Percentiles rank a stretch among this genome's conserved stretches.
These are phyloP conservation scores for Pinus taeda DNA, from an alignment of 75 land plant species.

Conservation along the genomic window DNA sequence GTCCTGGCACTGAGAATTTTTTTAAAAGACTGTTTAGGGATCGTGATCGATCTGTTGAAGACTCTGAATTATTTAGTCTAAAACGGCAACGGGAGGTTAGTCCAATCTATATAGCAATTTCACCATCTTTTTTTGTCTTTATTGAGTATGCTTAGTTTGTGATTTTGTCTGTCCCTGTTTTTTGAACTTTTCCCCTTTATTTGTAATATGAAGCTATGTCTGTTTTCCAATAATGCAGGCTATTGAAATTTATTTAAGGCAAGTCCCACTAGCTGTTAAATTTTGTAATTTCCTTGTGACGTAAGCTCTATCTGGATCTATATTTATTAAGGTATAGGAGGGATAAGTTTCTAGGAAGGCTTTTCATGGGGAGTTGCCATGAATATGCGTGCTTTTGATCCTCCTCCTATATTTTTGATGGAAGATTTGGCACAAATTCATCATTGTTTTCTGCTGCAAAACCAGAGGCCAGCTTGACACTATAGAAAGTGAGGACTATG, in stretches of 20 bases:
- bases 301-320: background rate
- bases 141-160: background rate
- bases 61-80: conserved; percentile 62
- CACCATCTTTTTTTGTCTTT: background rate
- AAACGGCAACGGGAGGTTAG: conserved; percentile 58
- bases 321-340: background rate
- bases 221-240: too few species aligned
- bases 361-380: background rate
- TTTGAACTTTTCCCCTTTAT: background rate
- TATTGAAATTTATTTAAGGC: background rate
- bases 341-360: background rate
- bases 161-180: background rate
- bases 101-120: background rate
- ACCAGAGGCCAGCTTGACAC: background rate
- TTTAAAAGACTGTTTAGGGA: conserved; percentile 86
- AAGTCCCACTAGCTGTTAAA: background rate
- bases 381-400: background rate
- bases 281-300: background rate
- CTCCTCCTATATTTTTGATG: background rate
- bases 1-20: conserved; percentile 92
- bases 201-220: too few species aligned
- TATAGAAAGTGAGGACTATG: background rate
- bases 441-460: background rate
- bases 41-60: conserved; percentile 77
- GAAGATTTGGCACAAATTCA: background rate